Base-by-base conservation (phyloP, 2,329 filamentous ascomycete genomes). In the Laburnicola sp. region DNA sequence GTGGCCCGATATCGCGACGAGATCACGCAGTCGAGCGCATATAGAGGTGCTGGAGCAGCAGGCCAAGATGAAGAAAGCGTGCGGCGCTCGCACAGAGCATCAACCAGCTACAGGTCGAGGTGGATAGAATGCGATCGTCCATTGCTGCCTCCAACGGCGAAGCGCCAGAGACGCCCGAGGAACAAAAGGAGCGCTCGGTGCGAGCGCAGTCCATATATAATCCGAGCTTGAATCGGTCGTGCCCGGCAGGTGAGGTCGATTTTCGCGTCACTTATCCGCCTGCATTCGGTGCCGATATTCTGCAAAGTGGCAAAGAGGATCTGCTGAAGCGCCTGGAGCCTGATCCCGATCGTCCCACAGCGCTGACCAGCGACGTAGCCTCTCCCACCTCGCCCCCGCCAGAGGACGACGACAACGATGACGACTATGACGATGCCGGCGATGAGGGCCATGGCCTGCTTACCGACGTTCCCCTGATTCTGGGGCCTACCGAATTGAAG, bases 401-500 rank as follows among this genome's bases (percentile, higher is more conserved):
- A 31, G 81, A 85, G 48, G 85, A 87, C 35, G 86, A 88, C 45
- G 85, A 87, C 40, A 81, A 81, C 48, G 88, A 91, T 54, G 87
- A 91, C 63, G 87, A 91, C 58, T 89, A 88, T n/a, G 88, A 88
- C 60, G 86, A 83, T 11, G 86, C 76, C 10, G 78, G 77, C 11
- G 89, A 89, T 2, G 87, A 89, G 22, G 81, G 89, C 66, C 88
- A 90, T 16, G 93, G 93, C 9, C 77, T 97, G 10, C 77, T 97
- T 48, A 97, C 93, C 0, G 93, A 97, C 70, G 91, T 97, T 9
- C 93, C 93, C 27, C 88, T 97, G 59, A 96, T 97, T 32, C 80
- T 97, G 27, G 92, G 95, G 36, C 93, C 93, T 0, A 92, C 91
- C 49, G 93, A 97, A 97, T 97, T 47, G 93, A 97, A 73, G 92